These are phyloP conservation scores for Ustilago crameri DNA, from an alignment of 1,284 basidiomycete genomes.

Conservation along the genomic window DNA sequence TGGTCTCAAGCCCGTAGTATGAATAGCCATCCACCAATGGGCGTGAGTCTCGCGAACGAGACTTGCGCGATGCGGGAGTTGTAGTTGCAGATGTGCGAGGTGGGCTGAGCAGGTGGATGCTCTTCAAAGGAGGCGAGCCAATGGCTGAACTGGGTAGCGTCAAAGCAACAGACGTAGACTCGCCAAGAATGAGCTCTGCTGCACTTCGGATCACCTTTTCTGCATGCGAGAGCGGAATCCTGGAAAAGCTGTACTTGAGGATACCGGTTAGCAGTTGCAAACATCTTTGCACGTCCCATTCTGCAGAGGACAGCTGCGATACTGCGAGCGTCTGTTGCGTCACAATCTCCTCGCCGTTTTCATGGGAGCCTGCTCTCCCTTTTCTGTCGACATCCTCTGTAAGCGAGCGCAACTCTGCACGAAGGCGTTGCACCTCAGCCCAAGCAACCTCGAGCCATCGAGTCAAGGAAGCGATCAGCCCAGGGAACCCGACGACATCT, in stretches of 20 bases:
- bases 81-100: conserved; percentile 14
- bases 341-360: conserved; percentile 12
- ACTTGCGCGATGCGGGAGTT: conserved; percentile 33
- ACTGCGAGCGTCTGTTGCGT: conserved; percentile 18
- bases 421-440: conserved; percentile 55
- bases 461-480: conserved; percentile 51
- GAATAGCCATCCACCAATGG: conserved; percentile 61
- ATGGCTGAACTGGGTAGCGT: conserved; percentile 27
- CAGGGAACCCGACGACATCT: conserved; percentile 60
- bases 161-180: conserved; percentile 22
- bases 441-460: conserved; percentile 55
- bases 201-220: conserved; percentile 51
- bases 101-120: conserved; percentile 27
- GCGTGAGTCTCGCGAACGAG: conserved; percentile 50
- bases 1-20: conserved; percentile 63
- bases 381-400: conserved; percentile 17
- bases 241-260: conserved; percentile 64
- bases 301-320: conserved; percentile 38
- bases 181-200: conserved; percentile 48
- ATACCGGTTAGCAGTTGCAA: conserved; percentile 59
- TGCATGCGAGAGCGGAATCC: conserved; percentile 51
- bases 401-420: conserved; percentile 30
- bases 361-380: conserved; percentile 12
- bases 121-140: conserved; percentile 30
- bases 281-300: conserved; percentile 52